Base-by-base conservation (phyloP, 352 stramenopile genomes). In the Pythium plurisporium region DNA sequence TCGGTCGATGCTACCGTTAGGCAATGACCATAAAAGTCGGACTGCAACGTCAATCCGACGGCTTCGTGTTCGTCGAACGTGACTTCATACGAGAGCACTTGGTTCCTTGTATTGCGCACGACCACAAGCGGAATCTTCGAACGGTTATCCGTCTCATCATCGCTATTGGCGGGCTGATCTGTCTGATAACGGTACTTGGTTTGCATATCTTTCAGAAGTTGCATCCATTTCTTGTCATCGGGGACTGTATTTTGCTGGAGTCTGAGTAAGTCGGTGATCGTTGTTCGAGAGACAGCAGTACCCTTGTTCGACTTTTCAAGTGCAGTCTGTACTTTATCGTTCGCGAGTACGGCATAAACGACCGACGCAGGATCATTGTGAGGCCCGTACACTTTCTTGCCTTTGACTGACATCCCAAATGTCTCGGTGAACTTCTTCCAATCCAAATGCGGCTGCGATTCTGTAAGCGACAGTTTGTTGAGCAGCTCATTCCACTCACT, bases 71-170 rank as follows among this genome's bases (percentile, higher is more conserved):
- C 73, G 10, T 75, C 65, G 29, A 83, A 86, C 14, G 70, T 70
- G 33, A 86, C 79, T 43, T 86, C 73, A 54, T 83, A 83, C 33
- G 73, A 82, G 6, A 86, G 41, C n/a, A 83, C 70, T 68, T 86
- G 74, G 49, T 86, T 83, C n/a, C 62, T 46, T 20, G 73, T 82
- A 52, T 86, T 82, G 5, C 74, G 69, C 0, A 86, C 69, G n/a
- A 82, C 65, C 2, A 83, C 69, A 9, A 75, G 58, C 15, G 73
- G 73, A 25, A 70, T 42, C 23, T 73, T 64, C n/a, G 62, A 44
- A 2, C 52, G 11, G 4, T 51, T 49, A n/a, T 63, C 55, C 1
- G 53, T 31, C 3, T 55, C 50, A 14, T 5, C 25, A 14, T 59
- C 41, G 8, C 10, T 27, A 2, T 62, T 43, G 1, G 33, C 10